Percentiles rank a stretch among this genome's conserved stretches.
phyloP scores from a whole-genome alignment of 148 eudicot species.

The Rhododendron vialii region DNA sequence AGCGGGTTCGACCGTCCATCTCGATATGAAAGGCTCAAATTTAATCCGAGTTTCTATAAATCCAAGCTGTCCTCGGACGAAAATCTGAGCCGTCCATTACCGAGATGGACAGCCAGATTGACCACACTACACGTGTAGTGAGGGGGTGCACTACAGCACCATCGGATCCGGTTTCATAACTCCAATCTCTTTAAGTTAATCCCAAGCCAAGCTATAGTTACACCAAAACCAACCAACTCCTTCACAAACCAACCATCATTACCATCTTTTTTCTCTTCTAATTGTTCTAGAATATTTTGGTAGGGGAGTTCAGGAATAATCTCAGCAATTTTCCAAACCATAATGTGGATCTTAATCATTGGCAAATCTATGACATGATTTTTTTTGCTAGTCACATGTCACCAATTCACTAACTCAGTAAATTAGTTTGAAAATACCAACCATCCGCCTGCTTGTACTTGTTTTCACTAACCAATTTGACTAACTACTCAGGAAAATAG shows the following conservation, averaged over 20 bases:
- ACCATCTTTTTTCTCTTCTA: neutral
- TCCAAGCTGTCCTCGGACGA: no score
- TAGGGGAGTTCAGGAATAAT: neutral
- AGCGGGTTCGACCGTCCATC: no score
- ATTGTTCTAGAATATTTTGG: neutral
- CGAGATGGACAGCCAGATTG: no score
- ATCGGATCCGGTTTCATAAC: neutral
- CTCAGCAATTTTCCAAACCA: neutral
- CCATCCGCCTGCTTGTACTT: neutral
- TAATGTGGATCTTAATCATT: neutral
- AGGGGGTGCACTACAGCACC: no score
- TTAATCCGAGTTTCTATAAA: no score
- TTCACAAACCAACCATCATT: neutral
- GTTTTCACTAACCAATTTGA: neutral
- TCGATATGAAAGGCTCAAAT: no score
- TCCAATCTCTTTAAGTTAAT: conserved; percentile 14
- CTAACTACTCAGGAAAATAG: neutral
- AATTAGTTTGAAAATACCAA: neutral
- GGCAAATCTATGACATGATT: neutral
- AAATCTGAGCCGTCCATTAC: no score
- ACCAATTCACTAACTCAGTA: neutral
- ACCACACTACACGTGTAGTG: no score
- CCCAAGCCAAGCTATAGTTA: conserved; percentile 6
- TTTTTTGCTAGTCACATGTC: neutral
- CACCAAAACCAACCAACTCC: conserved; percentile 7